Evolutionary conservation across 108 stramenopile genomes (phyloP).

Genomic region (Cafeteria roenbergensis): DNA sequence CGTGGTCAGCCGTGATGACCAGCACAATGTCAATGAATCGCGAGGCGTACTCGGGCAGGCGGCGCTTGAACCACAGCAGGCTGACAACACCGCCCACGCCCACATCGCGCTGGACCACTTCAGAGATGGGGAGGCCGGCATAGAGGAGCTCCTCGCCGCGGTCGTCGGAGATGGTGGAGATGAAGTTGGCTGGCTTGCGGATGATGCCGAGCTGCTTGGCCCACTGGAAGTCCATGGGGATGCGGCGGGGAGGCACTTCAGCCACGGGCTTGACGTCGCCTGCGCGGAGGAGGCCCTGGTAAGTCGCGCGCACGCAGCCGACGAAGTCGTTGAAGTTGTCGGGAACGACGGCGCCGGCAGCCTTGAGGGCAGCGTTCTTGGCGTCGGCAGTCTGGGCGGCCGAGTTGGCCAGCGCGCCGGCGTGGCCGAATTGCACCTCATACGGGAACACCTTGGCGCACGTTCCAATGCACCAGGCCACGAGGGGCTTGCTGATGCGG

Average conservation of each 20-base stretch:
- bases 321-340: conserved; percentile 66
- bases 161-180: conserved; percentile 75
- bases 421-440: conserved; percentile 82
- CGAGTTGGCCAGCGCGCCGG: conserved; percentile 67
- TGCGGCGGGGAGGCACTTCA: conserved; percentile 51
- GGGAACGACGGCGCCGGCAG: conserved; percentile 67
- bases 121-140: conserved; percentile 68
- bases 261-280: conserved; percentile 41
- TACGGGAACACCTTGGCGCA: conserved; percentile 72
- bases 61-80: conserved; percentile 74
- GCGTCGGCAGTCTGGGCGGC: conserved; percentile 62
- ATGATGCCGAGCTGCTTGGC: conserved; percentile 71
- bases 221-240: conserved; percentile 81
- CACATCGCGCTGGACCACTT: conserved; percentile 61
- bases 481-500: conserved; percentile 66
- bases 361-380: conserved; percentile 59
- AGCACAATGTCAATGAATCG: conserved; percentile 82
- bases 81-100: conserved; percentile 70
- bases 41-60: conserved; percentile 64
- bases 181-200: conserved; percentile 75
- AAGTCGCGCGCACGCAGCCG: conserved; percentile 15
- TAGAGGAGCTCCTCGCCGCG: conserved; percentile 73
- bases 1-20: conserved; percentile 73
- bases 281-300: conserved; percentile 26
- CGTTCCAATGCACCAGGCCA: conserved; percentile 82